These are phyloP conservation scores for Plasmodium coatneyi DNA, from an alignment of 169 alveolate species.

Conservation along the genomic window DNA sequence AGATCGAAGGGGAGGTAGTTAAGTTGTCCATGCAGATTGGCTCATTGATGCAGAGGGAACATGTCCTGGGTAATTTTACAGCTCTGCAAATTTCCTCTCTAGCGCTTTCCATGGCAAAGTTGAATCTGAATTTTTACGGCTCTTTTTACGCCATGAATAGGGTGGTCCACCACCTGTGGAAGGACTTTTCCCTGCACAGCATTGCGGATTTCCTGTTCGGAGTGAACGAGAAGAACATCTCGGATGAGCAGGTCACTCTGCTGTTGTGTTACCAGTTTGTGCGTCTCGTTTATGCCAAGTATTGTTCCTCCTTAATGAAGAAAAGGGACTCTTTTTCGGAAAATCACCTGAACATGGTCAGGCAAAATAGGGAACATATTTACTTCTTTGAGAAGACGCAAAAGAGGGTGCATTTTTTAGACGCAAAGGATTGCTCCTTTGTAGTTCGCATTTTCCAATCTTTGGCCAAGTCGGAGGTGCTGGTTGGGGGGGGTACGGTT, in stretches of 20 bases:
- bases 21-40: neutral
- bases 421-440: constrained; percentile 20
- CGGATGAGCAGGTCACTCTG: constrained; percentile 25
- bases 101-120: constrained; percentile 26
- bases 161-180: constrained; percentile 48
- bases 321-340: neutral
- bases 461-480: constrained; percentile 5
- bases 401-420: constrained; percentile 14
- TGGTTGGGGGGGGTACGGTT: neutral
- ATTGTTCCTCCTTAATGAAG: neutral
- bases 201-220: constrained; percentile 63
- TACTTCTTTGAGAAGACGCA: neutral
- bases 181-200: constrained; percentile 32
- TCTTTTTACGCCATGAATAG: constrained; percentile 28
- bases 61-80: neutral
- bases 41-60: constrained; percentile 3
- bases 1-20: neutral
- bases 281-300: neutral
- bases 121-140: constrained; percentile 21
- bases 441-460: constrained; percentile 56
- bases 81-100: constrained; percentile 47
- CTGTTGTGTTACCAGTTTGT: constrained; percentile 43
- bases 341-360: neutral
- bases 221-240: constrained; percentile 35
- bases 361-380: constrained; percentile 3